Evolutionary conservation across 768 basidiomycete genomes (phyloP).

Genomic region (Hemileccinum rubropunctum): DNA sequence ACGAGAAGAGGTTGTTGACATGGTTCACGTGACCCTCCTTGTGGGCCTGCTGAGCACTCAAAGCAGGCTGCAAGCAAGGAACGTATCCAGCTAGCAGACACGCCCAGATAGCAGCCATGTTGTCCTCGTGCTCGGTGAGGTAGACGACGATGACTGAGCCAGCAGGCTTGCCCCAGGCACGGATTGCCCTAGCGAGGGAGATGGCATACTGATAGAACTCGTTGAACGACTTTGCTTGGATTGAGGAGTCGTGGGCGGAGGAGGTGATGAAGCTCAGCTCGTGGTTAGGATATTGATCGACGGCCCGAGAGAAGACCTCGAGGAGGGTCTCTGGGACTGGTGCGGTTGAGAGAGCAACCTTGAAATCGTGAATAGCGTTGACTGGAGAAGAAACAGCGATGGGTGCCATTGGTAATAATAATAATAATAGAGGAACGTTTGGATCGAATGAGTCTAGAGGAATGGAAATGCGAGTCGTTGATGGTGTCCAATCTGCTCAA

Average conservation of each 20-base stretch:
- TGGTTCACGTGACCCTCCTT: slow-evolving; percentile 30
- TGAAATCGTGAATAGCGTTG: background rate
- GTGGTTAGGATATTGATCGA: slow-evolving; percentile 19
- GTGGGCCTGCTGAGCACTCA: slow-evolving; percentile 33
- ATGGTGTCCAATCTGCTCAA: background rate
- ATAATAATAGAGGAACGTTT: too few relatives aligned
- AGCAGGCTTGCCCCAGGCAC: slow-evolving; percentile 18
- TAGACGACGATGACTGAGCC: slow-evolving; percentile 29
- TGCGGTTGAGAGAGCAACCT: background rate
- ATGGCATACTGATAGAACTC: slow-evolving; percentile 14
- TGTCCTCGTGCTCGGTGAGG: slow-evolving; percentile 33
- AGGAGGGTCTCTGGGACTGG: slow-evolving; percentile 9
- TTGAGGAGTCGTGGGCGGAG: slow-evolving; percentile 23
- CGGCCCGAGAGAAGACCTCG: slow-evolving; percentile 20
- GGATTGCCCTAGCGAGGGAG: background rate
- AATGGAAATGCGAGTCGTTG: background rate
- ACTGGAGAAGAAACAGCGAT: background rate
- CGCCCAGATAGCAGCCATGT: slow-evolving; percentile 33
- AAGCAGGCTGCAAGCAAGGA: slow-evolving; percentile 31
- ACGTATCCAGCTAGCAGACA: slow-evolving; percentile 31
- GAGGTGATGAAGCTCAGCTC: slow-evolving; percentile 25
- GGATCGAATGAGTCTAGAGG: too few relatives aligned
- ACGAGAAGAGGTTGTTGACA: slow-evolving; percentile 29
- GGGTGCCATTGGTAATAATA: background rate
- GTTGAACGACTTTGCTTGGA: slow-evolving; percentile 17